Percentiles rank a stretch among this genome's conserved stretches.
These are phyloP conservation scores for Phyllosticta paracitricarpa DNA, from an alignment of 2,329 filamentous ascomycete species.

Conservation along the genomic window DNA sequence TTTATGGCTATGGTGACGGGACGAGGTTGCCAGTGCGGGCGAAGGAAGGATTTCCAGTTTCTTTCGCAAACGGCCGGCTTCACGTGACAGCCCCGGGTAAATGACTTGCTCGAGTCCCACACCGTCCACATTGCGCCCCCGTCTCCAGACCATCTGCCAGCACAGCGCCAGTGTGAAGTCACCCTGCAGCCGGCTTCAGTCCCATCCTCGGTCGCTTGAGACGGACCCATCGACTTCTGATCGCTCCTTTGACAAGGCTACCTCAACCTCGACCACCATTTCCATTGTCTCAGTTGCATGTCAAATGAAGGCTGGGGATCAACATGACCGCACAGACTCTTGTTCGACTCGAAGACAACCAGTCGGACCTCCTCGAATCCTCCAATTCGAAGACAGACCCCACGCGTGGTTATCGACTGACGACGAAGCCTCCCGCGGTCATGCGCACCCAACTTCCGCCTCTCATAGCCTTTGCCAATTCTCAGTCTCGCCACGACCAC, in stretches of 20 bases:
- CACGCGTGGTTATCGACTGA: not conserved
- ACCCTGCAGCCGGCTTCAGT: not conserved
- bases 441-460: not conserved
- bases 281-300: not conserved
- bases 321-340: not conserved
- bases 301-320: not conserved
- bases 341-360: not conserved
- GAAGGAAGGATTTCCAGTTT: slow-evolving; percentile 1
- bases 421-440: not conserved
- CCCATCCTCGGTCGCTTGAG: not conserved
- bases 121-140: not conserved
- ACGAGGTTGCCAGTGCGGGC: not conserved
- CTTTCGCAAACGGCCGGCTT: not conserved
- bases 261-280: not conserved
- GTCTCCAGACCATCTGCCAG: not conserved
- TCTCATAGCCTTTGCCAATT: not conserved
- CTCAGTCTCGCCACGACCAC: not conserved
- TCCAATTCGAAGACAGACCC: not conserved
- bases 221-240: not conserved
- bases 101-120: not conserved
- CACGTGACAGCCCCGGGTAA: not conserved
- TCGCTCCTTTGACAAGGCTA: not conserved
- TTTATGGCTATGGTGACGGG: slow-evolving; percentile 7
- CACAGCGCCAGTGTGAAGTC: not conserved
- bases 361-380: not conserved